Evolutionary conservation across 306 rosid genomes (phyloP), one percentile per base, ranked within the genome.

Genomic region (Ceratonia siliqua): DNA sequence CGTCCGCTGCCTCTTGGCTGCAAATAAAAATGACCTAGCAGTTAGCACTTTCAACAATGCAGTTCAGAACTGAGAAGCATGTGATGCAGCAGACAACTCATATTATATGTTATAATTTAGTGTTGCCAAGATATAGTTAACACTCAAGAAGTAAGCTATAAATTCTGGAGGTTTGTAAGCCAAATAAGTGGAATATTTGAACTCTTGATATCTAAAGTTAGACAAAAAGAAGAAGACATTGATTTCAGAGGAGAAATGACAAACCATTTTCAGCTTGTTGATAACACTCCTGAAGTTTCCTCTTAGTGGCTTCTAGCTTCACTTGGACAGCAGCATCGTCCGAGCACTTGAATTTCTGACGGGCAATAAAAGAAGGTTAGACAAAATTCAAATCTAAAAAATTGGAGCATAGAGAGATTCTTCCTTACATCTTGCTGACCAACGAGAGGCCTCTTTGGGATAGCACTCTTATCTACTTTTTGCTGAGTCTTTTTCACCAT

Each of bases 1-100:
- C 0, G 95, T 95, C 45, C 99, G 76, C 77, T 90, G 99, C 84
- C 78, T 92, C 89, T 94, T 94, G 68, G 98, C 99, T 93, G 93
- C 66, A 52, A 72, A 39, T 7, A 69, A 38, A 48, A 76, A 68
- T 10, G 25, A 71, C 8, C 73, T 15, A 78, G 13, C 24, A 64
- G 30, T 33, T 15, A 78, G 13, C 24, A 64, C 24, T 33, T 67
- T 74, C 64, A 67, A 58, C 75, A 54, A 75, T 32, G 62, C 33
- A 63, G 18, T 15, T 30, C 53, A 53, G 70, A 83, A 59, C 33
- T 38, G 6, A 15, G 15, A 25, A 68, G 49, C 15, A 75, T 22
- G n/a, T n/a, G n/a, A n/a, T n/a, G 77, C 7, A 48, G 36, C 21
- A 17, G 20, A 14, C 9, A 5, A 65, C 49, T 59, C 71, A 48